Evolutionary conservation across 139 green algal species (phyloP).

Genomic region (Eudorina sp.): DNA sequence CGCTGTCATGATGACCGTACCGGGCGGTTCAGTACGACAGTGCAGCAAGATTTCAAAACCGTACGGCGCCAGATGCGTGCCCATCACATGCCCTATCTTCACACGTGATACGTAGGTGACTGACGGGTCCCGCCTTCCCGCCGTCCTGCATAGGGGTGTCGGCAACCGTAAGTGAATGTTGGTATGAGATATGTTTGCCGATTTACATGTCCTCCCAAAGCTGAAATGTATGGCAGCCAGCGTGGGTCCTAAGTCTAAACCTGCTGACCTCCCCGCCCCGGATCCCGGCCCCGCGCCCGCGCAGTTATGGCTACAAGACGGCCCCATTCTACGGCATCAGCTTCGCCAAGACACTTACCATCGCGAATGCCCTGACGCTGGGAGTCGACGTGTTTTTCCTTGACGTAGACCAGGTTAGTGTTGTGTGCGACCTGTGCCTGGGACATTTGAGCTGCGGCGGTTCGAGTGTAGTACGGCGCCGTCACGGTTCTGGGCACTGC

Average conservation of each 20-base stretch:
- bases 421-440: background rate
- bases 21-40: background rate
- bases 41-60: background rate
- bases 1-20: background rate
- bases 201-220: too few species aligned
- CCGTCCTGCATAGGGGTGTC: too few species aligned
- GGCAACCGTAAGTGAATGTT: too few species aligned
- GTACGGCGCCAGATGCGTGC: background rate
- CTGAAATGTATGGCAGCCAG: background rate
- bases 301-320: background rate
- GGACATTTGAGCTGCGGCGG: background rate
- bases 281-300: too few species aligned
- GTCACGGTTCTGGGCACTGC: background rate
- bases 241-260: too few species aligned
- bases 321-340: background rate
- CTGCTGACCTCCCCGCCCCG: too few species aligned
- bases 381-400: background rate
- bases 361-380: background rate
- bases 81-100: conserved; percentile 5
- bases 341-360: background rate
- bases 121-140: too few species aligned
- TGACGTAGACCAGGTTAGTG: background rate
- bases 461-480: background rate
- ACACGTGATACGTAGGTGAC: too few species aligned
- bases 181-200: too few species aligned